phyloP scores from a whole-genome alignment of 768 basidiomycete genomes.

The Xerocomellus intermedius region DNA sequence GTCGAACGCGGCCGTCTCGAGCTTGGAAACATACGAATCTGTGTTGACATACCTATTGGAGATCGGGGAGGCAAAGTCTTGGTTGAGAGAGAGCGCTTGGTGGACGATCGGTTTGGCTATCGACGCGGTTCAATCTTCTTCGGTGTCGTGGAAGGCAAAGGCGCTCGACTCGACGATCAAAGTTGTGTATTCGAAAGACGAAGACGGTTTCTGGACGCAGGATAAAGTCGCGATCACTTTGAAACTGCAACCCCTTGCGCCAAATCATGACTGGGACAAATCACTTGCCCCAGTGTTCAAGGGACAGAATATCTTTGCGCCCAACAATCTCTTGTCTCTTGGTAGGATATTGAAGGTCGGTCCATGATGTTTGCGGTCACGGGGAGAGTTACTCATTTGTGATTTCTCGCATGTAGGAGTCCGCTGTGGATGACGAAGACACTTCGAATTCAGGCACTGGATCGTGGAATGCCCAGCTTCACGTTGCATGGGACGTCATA shows the following conservation, averaged over 20 bases:
- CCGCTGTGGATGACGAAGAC: conserved; percentile 53
- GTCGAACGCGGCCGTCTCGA: conserved; percentile 53
- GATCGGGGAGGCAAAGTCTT: conserved; percentile 81
- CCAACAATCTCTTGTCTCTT: conserved; percentile 68
- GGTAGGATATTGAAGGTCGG: conserved; percentile 78
- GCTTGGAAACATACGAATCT: conserved; percentile 55
- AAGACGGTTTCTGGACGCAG: conserved; percentile 61
- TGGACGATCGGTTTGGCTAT: conserved; percentile 71
- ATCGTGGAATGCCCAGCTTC: conserved; percentile 86
- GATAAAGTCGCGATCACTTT: conserved; percentile 85
- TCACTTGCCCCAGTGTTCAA: conserved; percentile 75
- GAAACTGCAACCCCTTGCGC: conserved; percentile 60
- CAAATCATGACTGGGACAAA: conserved; percentile 65
- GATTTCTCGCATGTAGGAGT: conserved; percentile 44
- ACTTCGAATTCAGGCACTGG: conserved; percentile 49
- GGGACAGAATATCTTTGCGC: conserved; percentile 62
- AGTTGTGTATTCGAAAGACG: conserved; percentile 42
- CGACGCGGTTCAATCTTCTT: conserved; percentile 54
- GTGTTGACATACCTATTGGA: conserved; percentile 59
- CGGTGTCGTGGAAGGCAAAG: conserved; percentile 68
- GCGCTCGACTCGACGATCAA: conserved; percentile 53
- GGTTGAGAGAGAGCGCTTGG: conserved; percentile 91
- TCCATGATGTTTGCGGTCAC: neutral
- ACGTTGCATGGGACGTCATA: conserved; percentile 88
- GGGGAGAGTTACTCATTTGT: conserved; percentile 9